Conservation (phyloP, 2,329 filamentous ascomycete genomes). For the Colletotrichum liaoningense region DNA sequence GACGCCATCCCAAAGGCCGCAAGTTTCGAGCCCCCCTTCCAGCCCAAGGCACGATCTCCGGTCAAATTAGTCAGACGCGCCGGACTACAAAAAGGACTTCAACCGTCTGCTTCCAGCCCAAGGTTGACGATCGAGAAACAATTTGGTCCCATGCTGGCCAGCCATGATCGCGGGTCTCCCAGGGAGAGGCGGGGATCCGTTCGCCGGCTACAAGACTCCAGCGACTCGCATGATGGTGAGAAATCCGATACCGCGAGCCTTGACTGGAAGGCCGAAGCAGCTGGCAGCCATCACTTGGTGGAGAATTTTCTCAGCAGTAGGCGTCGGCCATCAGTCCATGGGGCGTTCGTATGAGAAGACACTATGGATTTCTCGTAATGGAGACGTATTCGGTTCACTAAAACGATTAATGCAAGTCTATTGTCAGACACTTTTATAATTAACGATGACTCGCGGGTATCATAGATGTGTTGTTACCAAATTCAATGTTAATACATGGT, state of each 20-base stretch:
- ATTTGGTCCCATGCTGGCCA: constrained; percentile 4
- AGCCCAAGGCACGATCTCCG: constrained; percentile 18
- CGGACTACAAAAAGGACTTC: background rate
- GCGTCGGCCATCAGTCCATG: constrained; percentile 53
- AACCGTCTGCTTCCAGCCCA: constrained; percentile 21
- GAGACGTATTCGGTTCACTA: background rate
- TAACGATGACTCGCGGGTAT: background rate
- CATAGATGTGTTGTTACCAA: background rate
- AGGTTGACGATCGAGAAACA: constrained; percentile 18
- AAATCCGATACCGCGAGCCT: background rate
- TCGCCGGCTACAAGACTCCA: background rate
- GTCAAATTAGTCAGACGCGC: constrained; percentile 22
- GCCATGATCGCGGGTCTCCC: constrained; percentile 1
- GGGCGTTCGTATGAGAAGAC: constrained; percentile 45
- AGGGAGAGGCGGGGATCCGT: background rate
- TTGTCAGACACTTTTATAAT: no score
- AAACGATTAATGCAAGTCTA: background rate
- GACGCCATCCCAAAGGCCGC: background rate
- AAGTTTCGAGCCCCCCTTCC: background rate
- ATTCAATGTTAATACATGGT: constrained; percentile 1
- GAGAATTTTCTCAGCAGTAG: constrained; percentile 65
- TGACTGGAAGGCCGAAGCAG: constrained; percentile 46
- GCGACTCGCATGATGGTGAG: background rate
- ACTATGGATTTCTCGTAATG: background rate
- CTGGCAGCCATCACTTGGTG: constrained; percentile 64